phyloP scores from a whole-genome alignment of 2,329 filamentous ascomycete species.

The Xylariaceae sp. region DNA sequence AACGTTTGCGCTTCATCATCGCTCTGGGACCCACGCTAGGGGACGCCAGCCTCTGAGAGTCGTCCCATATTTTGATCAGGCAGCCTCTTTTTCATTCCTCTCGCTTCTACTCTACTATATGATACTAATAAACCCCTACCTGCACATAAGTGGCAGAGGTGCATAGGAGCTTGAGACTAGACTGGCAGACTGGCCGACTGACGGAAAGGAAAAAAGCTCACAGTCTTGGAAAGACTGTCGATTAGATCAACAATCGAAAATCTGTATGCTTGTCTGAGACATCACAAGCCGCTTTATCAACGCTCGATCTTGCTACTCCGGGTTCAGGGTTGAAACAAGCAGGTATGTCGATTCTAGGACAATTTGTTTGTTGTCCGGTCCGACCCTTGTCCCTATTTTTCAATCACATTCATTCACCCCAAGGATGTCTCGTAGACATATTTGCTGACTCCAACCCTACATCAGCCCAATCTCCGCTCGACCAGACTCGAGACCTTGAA shows the following conservation, averaged over 20 bases:
- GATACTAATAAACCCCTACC: background rate
- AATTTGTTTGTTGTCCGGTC: slow-evolving; percentile 9
- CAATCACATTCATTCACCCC: background rate
- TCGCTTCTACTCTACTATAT: background rate
- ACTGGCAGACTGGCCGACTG: no score
- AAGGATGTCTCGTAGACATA: background rate
- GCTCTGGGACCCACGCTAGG: no score
- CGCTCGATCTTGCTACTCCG: background rate
- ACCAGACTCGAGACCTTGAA: background rate
- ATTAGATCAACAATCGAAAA: background rate
- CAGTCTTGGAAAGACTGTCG: background rate
- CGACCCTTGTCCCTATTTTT: no score
- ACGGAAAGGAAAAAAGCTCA: no score
- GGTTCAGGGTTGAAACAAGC: no score
- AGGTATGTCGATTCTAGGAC: background rate
- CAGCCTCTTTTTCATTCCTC: no score
- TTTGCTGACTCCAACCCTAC: background rate
- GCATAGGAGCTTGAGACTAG: no score
- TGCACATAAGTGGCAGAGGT: no score
- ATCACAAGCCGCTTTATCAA: slow-evolving; percentile 7
- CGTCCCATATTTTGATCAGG: no score
- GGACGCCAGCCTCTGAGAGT: no score
- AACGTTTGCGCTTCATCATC: no score
- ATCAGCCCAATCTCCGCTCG: background rate
- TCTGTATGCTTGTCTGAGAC: background rate